Conservation (phyloP, 2,329 filamentous ascomycete genomes). For the Plectosphaerella cucumerina region DNA sequence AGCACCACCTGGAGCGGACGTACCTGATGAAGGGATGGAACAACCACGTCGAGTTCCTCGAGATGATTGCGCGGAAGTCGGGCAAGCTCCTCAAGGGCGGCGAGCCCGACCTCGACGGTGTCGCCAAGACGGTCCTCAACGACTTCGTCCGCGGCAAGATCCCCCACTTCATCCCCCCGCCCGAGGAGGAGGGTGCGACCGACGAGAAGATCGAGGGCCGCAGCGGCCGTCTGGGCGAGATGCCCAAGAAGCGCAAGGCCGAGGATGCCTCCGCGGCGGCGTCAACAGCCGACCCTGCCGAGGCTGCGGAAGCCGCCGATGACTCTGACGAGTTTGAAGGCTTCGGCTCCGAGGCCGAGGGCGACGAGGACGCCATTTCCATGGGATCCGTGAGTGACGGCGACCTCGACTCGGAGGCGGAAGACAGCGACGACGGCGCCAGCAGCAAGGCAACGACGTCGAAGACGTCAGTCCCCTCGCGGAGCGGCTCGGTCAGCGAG, state of each 20-base stretch:
- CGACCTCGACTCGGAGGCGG: constrained; percentile 13
- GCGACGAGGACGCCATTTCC: constrained; percentile 11
- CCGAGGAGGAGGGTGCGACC: constrained; percentile 48
- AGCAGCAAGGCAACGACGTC: constrained; percentile 11
- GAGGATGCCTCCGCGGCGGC: constrained; percentile 46
- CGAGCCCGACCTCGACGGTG: constrained; percentile 91
- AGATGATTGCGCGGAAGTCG: constrained; percentile 79
- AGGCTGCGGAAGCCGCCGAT: constrained; percentile 15
- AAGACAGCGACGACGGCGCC: constrained; percentile 30
- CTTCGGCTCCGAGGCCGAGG: constrained; percentile 1
- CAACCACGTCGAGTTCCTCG: constrained; percentile 77
- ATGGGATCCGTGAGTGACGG: constrained; percentile 4
- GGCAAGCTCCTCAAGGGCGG: constrained; percentile 85
- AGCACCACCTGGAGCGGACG: constrained; percentile 84
- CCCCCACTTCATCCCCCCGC: constrained; percentile 89
- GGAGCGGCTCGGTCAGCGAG: not conserved
- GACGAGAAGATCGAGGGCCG: constrained; percentile 61
- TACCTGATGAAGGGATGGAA: constrained; percentile 82
- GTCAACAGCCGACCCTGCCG: constrained; percentile 19
- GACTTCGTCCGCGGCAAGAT: constrained; percentile 95
- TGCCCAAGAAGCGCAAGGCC: constrained; percentile 73
- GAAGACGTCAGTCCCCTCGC: constrained; percentile 10
- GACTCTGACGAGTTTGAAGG: constrained; percentile 5
- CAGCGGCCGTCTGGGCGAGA: constrained; percentile 78
- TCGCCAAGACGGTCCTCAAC: constrained; percentile 94